Base-by-base conservation (phyloP, 371 early-diverging fungal species). In the Cokeromyces recurvatus region DNA sequence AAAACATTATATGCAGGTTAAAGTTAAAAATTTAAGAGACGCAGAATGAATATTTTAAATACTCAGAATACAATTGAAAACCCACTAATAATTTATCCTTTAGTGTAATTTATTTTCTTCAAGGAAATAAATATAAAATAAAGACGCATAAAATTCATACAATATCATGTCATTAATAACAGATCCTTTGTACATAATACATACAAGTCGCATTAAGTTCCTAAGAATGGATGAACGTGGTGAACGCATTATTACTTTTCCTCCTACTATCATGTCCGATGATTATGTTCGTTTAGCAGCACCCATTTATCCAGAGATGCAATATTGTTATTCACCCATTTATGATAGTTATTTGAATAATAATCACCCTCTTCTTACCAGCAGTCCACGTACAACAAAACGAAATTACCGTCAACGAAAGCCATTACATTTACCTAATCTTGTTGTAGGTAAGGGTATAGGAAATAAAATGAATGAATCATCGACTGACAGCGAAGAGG, bases 101-200 rank as follows among this genome's bases (percentile, higher is more conserved):
- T n/a, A n/a, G n/a, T n/a, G n/a, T n/a, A n/a, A n/a, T n/a, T n/a
- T n/a, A n/a, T n/a, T n/a, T n/a, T n/a, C n/a, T n/a, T n/a, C n/a
- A n/a, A n/a, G n/a, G n/a, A n/a, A n/a, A n/a, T n/a, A n/a, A n/a
- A n/a, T n/a, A n/a, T n/a, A n/a, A n/a, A n/a, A n/a, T n/a, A n/a
- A n/a, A n/a, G n/a, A n/a, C n/a, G n/a, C n/a, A n/a, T n/a, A n/a
- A n/a, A n/a, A n/a, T n/a, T n/a, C n/a, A n/a, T n/a, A n/a, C n/a
- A n/a, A n/a, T n/a, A n/a, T n/a, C n/a, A 88, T 89, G 89, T 81
- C 89, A 25, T 68, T 89, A 19, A 66, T 84, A 22, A 79, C 81
- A 44, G 87, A 89, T 68, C 79, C 83, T 11, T 68, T 79, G n/a
- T 90, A 82, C 52, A 62, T 90, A 22, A 82, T 90, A 35, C 87